These are phyloP conservation scores for Phytophthora palmivora DNA, from an alignment of 352 stramenopile genomes.

Conservation along the genomic window DNA sequence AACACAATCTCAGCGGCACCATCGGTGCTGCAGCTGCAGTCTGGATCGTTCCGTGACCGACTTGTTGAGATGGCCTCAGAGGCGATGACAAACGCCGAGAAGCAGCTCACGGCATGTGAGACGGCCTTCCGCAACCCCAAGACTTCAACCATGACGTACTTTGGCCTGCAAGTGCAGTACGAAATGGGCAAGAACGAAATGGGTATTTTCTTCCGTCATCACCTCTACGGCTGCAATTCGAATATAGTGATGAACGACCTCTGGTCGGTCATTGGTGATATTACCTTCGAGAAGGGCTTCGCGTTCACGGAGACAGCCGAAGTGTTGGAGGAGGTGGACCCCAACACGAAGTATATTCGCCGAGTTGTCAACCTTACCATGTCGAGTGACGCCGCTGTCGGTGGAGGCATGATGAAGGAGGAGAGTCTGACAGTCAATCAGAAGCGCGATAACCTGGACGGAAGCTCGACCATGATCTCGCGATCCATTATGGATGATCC, in stretches of 20 bases:
- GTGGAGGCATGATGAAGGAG: constrained; percentile 85
- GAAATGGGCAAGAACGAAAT: constrained; percentile 90
- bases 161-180: constrained; percentile 89
- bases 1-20: constrained; percentile 71
- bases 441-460: constrained; percentile 82
- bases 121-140: constrained; percentile 81
- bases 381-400: constrained; percentile 68
- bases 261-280: constrained; percentile 80
- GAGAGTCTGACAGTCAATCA: constrained; percentile 79
- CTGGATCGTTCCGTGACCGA: constrained; percentile 83
- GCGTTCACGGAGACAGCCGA: constrained; percentile 81
- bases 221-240: constrained; percentile 83
- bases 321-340: constrained; percentile 76
- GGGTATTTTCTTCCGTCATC: constrained; percentile 88
- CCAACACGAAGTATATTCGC: constrained; percentile 84
- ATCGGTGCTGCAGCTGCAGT: constrained; percentile 74
- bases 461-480: constrained; percentile 74
- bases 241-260: constrained; percentile 75
- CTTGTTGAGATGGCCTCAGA: constrained; percentile 71
- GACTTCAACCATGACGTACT: constrained; percentile 91
- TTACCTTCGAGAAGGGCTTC: constrained; percentile 83
- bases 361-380: constrained; percentile 85
- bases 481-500: constrained; percentile 75
- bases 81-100: constrained; percentile 62
- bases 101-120: constrained; percentile 78